A percentile compares a stretch with the other conserved stretches of the same genome.
Conservation (phyloP, 2,329 filamentous ascomycete species). For the Cyclaneusma minus region DNA sequence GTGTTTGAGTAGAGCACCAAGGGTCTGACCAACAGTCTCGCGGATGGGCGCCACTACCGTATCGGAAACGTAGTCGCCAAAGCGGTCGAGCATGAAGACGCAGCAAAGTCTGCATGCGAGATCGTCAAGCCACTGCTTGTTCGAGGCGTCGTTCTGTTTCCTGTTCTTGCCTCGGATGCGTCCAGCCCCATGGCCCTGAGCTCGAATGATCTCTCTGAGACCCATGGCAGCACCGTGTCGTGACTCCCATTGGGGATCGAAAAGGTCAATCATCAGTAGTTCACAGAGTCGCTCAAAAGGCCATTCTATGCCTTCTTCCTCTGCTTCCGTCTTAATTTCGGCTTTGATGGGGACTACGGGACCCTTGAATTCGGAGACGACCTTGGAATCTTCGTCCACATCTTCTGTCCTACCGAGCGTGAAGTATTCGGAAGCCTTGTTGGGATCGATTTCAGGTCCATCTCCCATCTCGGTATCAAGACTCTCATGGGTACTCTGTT, state of each 20-base stretch:
- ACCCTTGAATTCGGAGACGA: conserved; percentile 93
- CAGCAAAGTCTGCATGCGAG: conserved; percentile 88
- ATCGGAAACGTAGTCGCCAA: conserved; percentile 95
- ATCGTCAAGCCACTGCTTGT: conserved; percentile 81
- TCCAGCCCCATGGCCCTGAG: conserved; percentile 83
- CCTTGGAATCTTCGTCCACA: conserved; percentile 77
- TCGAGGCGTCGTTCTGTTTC: conserved; percentile 62
- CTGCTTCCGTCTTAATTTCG: conserved; percentile 62
- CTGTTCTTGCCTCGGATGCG: conserved; percentile 54
- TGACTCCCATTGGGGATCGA: conserved; percentile 88
- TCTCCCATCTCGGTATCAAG: conserved; percentile 30
- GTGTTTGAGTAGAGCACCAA: conserved; percentile 79
- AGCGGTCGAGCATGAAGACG: conserved; percentile 93
- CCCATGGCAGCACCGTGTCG: conserved; percentile 94
- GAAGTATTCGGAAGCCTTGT: conserved; percentile 70
- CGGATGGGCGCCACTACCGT: conserved; percentile 92
- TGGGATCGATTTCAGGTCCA: conserved; percentile 49
- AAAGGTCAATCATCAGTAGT: conserved; percentile 83
- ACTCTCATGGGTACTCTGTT: conserved; percentile 11
- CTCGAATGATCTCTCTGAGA: conserved; percentile 74
- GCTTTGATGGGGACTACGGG: conserved; percentile 68
- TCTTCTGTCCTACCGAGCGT: conserved; percentile 65
- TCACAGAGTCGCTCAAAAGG: conserved; percentile 89
- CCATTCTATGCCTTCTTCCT: conserved; percentile 73
- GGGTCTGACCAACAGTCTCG: conserved; percentile 85